A percentile compares a stretch with the other conserved stretches of the same genome.
Evolutionary conservation across 2,329 filamentous ascomycete species (phyloP).

Genomic region (Aspergillus pseudonomiae): DNA sequence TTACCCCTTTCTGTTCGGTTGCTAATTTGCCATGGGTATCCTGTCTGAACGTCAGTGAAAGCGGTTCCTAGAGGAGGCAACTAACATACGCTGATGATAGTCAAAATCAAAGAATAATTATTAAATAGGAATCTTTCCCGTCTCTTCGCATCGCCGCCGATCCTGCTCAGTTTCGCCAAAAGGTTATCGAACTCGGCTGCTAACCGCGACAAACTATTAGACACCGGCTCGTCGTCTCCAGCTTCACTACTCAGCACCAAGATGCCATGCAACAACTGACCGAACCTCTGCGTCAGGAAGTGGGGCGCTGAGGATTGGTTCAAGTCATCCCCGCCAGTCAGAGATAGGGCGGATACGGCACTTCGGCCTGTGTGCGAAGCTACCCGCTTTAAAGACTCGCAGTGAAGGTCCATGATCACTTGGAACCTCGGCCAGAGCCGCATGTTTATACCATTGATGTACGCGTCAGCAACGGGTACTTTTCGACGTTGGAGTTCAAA

Average conservation of each 20-base stretch:
- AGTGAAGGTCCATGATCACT: conserved; percentile 88
- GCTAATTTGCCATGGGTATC: conserved; percentile 52
- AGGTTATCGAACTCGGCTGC: conserved; percentile 83
- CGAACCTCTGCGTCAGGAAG: conserved; percentile 91
- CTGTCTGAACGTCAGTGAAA: conserved; percentile 22
- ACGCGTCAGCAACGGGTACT: conserved; percentile 83
- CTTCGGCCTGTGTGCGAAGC: conserved; percentile 52
- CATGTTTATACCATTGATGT: conserved; percentile 95
- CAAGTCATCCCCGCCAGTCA: conserved; percentile 52
- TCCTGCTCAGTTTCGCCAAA: conserved; percentile 75
- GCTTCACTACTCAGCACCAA: conserved; percentile 83
- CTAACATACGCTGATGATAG: conserved; percentile 74
- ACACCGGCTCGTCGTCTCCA: conserved; percentile 91
- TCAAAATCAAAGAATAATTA: conserved; percentile 92
- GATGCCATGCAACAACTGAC: conserved; percentile 85
- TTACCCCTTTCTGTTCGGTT: conserved; percentile 68
- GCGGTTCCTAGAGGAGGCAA: background rate
- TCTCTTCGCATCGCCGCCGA: conserved; percentile 75
- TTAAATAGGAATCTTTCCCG: conserved; percentile 88
- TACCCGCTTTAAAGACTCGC: conserved; percentile 75
- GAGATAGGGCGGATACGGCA: conserved; percentile 56
- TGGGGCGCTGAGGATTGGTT: conserved; percentile 70
- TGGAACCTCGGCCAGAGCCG: conserved; percentile 95
- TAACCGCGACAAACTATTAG: conserved; percentile 75
- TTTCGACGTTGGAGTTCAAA: conserved; percentile 92